A percentile compares a stretch with the other conserved stretches of the same genome.
Conservation (phyloP, 1,139 yeast species). For the Geotrichum carabidarum region DNA sequence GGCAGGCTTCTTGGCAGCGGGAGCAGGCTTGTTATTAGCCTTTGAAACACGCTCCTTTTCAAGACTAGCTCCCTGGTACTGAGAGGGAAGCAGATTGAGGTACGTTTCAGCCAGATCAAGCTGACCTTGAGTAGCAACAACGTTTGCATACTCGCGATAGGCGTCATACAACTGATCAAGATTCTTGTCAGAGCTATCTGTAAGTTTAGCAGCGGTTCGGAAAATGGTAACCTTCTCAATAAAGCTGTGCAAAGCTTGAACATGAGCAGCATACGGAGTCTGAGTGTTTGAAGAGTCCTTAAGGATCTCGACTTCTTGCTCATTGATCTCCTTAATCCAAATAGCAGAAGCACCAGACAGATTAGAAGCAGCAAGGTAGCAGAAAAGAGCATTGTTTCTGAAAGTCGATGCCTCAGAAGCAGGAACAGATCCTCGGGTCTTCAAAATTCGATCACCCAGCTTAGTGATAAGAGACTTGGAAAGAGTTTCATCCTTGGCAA, state of each 20-base stretch:
- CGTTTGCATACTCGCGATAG: constrained; percentile 70
- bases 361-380: constrained; percentile 78
- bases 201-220: constrained; percentile 41
- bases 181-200: constrained; percentile 32
- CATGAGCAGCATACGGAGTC: constrained; percentile 80
- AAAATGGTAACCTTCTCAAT: constrained; percentile 80
- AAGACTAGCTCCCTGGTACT: constrained; percentile 50
- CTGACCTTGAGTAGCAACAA: constrained; percentile 78
- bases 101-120: constrained; percentile 74
- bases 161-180: constrained; percentile 53
- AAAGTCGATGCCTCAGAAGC: constrained; percentile 34
- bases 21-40: constrained; percentile 41
- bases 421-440: constrained; percentile 32
- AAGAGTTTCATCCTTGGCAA: constrained; percentile 42
- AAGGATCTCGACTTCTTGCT: constrained; percentile 51
- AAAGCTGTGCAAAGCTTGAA: constrained; percentile 72
- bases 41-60: constrained; percentile 76
- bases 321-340: constrained; percentile 76
- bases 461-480: constrained; percentile 55
- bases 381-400: constrained; percentile 69
- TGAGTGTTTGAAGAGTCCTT: constrained; percentile 40
- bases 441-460: constrained; percentile 69
- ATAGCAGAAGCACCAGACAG: constrained; percentile 72
- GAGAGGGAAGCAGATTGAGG: constrained; percentile 65
- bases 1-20: constrained; percentile 15